Evolutionary conservation across 345 rosid genomes (phyloP), one percentile per base, ranked within the genome.

Genomic region (Lumnitzera littorea): DNA sequence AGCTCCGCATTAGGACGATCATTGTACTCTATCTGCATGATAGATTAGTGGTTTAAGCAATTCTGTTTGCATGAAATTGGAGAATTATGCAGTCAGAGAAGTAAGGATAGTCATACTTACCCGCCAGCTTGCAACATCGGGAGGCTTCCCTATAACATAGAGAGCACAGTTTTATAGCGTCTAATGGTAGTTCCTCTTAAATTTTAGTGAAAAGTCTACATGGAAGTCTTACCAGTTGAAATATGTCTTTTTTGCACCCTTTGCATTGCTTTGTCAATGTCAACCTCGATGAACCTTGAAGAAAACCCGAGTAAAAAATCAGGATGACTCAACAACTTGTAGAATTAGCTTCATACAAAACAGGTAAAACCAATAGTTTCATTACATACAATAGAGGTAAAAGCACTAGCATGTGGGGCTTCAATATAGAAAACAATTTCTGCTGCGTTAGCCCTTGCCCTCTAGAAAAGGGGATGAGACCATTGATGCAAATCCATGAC

Each of bases 1-100:
- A 84, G 83, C 75, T 95, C 96, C 5, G 94, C 96, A 64, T 95
- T 91, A 13, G 94, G 95, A 57, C 81, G 56, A 67, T 91, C 95
- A 47, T 94, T 94, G 67, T 88, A 76, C 16, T 85, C 82, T 53
- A 92, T 73, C 98, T 92, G 88, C 75, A 74, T 23, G 50, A 72
- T 15, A 59, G 53, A 12, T 31, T 16, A 52, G 7, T 16, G 43
- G 53, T 29, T 24, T 13, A 2, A 15, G 24, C 62, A 54, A 15
- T 24, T 57, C 5, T 12, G 7, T 23, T 50, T 16, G 48, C 20
- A 24, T 49, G 20, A 47, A 49, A 24, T 12, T 24, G 14, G 15
- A 58, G 16, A 16, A 15, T 13, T 0, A 27, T 54, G 23, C 16
- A 12, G 10, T 24, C 14, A 4, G 24, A 46, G 11, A 24, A 2